phyloP scores from a whole-genome alignment of 73 alveolate genomes.

The Durusdinium trenchii region DNA sequence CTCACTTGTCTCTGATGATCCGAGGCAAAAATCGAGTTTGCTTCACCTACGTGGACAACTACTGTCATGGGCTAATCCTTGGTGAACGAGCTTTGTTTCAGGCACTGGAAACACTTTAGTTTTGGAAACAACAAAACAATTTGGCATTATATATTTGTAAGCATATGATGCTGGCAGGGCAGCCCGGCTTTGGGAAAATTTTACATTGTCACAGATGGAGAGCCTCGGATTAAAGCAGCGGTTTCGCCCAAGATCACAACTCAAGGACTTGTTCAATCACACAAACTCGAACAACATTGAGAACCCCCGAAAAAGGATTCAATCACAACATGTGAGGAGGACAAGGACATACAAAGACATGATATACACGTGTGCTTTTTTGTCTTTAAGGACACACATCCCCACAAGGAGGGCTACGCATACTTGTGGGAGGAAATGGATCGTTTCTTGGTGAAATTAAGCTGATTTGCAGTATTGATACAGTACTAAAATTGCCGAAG shows the following conservation, averaged over 20 bases:
- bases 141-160: not conserved
- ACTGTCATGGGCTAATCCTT: conserved; percentile 70
- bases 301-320: too few species aligned
- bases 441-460: not conserved
- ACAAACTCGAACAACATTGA: too few species aligned
- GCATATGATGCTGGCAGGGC: not conserved
- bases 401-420: conserved; percentile 64
- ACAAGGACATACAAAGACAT: too few species aligned
- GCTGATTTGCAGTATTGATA: too few species aligned
- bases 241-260: too few species aligned
- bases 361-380: too few species aligned
- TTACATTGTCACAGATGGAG: conserved; percentile 82
- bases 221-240: not conserved
- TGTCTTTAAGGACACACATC: conserved; percentile 66
- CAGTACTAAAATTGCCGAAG: too few species aligned
- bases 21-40: conserved; percentile 58
- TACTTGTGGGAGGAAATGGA: conserved; percentile 72
- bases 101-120: not conserved
- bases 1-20: not conserved
- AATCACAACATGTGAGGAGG: too few species aligned
- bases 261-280: too few species aligned
- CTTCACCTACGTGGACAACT: conserved; percentile 91
- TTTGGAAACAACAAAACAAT: not conserved
- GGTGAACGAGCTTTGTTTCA: conserved; percentile 71
- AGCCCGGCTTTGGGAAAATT: conserved; percentile 68